Conservation (phyloP, 108 stramenopile species). For the Mediolabrus comicus region DNA sequence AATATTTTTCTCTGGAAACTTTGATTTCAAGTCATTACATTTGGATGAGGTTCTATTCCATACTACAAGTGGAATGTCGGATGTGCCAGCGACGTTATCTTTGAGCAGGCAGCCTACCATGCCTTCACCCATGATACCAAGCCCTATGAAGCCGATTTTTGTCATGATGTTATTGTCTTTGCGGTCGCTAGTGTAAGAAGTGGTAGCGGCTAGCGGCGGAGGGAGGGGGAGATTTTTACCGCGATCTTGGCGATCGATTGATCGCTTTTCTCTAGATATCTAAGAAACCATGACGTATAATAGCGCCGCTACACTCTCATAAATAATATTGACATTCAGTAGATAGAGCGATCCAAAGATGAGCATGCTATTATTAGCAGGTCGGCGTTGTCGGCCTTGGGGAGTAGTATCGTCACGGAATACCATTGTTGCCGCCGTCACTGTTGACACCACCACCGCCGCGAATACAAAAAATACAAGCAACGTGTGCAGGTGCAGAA, state of each 20-base stretch:
- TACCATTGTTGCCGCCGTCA: too few relatives aligned
- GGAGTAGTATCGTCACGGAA: neutral
- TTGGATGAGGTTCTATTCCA: slow-evolving; percentile 83
- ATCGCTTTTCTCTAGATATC: too few relatives aligned
- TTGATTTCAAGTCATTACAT: slow-evolving; percentile 52
- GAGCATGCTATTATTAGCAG: neutral
- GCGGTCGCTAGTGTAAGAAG: too few relatives aligned
- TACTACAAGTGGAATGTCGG: slow-evolving; percentile 64
- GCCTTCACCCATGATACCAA: slow-evolving; percentile 93
- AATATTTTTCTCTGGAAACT: slow-evolving; percentile 64
- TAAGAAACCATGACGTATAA: too few relatives aligned
- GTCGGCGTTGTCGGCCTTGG: neutral
- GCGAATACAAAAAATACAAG: too few relatives aligned
- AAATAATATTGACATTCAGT: too few relatives aligned
- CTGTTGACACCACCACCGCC: neutral
- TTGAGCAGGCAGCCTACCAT: slow-evolving; percentile 84
- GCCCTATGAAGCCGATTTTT: slow-evolving; percentile 79
- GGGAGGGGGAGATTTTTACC: too few relatives aligned
- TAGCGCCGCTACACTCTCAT: too few relatives aligned
- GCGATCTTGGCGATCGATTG: too few relatives aligned
- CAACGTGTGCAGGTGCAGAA: too few relatives aligned
- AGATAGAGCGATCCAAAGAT: neutral
- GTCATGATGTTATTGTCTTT: slow-evolving; percentile 6
- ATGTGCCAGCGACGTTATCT: slow-evolving; percentile 65
- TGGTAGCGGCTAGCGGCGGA: too few relatives aligned